Evolutionary conservation across 2,329 filamentous ascomycete genomes (phyloP).

Genomic region (Aspergillus viridinutans): DNA sequence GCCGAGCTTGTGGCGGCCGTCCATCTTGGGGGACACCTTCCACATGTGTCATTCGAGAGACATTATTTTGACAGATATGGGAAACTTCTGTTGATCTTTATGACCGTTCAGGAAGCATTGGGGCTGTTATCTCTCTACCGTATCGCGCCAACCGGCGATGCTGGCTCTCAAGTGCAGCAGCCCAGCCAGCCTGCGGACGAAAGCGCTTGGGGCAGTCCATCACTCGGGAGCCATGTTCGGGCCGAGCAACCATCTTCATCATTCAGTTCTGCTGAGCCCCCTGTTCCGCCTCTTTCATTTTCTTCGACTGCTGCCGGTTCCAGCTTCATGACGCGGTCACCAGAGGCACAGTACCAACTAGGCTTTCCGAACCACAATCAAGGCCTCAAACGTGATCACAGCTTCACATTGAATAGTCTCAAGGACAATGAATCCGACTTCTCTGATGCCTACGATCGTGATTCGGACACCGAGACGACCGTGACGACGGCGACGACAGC

Average conservation of each 20-base stretch:
- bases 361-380: conserved; percentile 18
- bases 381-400: conserved; percentile 21
- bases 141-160: conserved; percentile 1
- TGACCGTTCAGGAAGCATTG: conserved; percentile 37
- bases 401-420: conserved; percentile 30
- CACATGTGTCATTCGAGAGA: conserved; percentile 25
- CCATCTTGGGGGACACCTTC: conserved; percentile 34
- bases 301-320: conserved; percentile 22
- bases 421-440: conserved; percentile 28
- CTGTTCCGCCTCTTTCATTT: conserved; percentile 28
- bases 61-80: conserved; percentile 38
- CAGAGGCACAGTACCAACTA: conserved; percentile 21
- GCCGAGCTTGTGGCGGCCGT: conserved; percentile 36
- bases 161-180: conserved; percentile 6
- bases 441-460: conserved; percentile 28
- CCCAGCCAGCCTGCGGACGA: not conserved
- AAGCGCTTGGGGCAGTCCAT: not conserved
- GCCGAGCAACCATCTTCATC: conserved; percentile 15
- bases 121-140: conserved; percentile 25
- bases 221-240: conserved; percentile 5
- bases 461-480: conserved; percentile 37
- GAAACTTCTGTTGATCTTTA: conserved; percentile 36
- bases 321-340: conserved; percentile 24
- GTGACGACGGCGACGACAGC: conserved; percentile 28
- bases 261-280: conserved; percentile 18